phyloP scores from a whole-genome alignment of 805 yeast genomes.

The Candida adriatica region DNA sequence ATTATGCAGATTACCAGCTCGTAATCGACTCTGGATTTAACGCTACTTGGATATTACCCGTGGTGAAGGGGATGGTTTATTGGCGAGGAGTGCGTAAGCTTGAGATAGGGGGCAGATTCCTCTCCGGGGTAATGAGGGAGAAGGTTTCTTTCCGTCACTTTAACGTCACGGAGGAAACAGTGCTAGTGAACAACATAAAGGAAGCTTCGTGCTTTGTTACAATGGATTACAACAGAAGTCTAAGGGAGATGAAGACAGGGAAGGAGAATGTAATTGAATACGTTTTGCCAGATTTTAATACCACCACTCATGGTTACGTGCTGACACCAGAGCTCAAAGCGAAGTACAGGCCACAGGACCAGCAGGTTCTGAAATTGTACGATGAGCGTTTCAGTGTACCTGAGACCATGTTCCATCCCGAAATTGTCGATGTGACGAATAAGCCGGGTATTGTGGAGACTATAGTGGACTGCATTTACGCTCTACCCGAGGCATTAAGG shows the following conservation, averaged over 20 bases:
- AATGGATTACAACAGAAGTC: slow-evolving; percentile 41
- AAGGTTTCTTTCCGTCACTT: slow-evolving; percentile 85
- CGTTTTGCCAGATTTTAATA: slow-evolving; percentile 82
- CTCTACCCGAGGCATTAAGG: slow-evolving; percentile 65
- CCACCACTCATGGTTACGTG: slow-evolving; percentile 71
- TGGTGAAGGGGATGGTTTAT: slow-evolving; percentile 68
- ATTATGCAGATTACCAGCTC: slow-evolving; percentile 56
- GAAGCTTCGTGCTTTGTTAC: slow-evolving; percentile 73
- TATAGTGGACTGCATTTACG: slow-evolving; percentile 58
- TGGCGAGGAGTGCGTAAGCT: slow-evolving; percentile 73
- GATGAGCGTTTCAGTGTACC: slow-evolving; percentile 90
- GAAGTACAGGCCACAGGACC: slow-evolving; percentile 35
- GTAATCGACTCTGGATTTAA: slow-evolving; percentile 87
- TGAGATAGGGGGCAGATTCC: slow-evolving; percentile 80
- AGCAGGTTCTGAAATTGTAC: slow-evolving; percentile 58
- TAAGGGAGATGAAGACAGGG: slow-evolving; percentile 30
- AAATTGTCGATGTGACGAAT: slow-evolving; percentile 60
- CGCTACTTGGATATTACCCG: slow-evolving; percentile 82
- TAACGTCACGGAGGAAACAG: slow-evolving; percentile 87
- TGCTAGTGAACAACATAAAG: slow-evolving; percentile 77
- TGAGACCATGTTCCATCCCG: slow-evolving; percentile 83
- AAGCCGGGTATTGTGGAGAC: slow-evolving; percentile 74
- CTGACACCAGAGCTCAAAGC: slow-evolving; percentile 27
- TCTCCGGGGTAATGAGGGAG: slow-evolving; percentile 80
- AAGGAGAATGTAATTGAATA: slow-evolving; percentile 48